Evolutionary conservation across 116 monocot species (phyloP), one percentile per base, ranked within the genome.

Genomic region (Posidonia oceanica): DNA sequence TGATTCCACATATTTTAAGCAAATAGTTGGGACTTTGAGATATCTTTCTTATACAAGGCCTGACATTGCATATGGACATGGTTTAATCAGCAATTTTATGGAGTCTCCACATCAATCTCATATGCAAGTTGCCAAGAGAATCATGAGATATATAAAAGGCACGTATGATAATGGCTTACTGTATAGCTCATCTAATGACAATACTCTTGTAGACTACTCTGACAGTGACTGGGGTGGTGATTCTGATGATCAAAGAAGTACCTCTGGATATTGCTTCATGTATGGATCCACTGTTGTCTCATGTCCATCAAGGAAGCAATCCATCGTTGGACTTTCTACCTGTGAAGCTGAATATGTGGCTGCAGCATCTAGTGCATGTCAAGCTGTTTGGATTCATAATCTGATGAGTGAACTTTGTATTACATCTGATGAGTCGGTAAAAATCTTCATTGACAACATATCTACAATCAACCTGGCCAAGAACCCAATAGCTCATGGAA

Each of bases 191-290:
- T 1, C 12, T 37, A 39, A 36, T n/a, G 21, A 62, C 12, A 6
- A 15, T 16, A 21, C 44, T 2, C 5, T 62, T 14, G 23, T 61
- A 44, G 61, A 44, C 17, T 72, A 62, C 44, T 48, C 51, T 13
- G 62, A 72, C 51, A 72, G 62, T 72, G 72, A 72, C 48, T 74
- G 55, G 53, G 12, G 12, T 4, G 53, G 64, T n/a, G 73, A 74
- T 39, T 8, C 36, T 13, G 65, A 63, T 16, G 21, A 41, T 54
- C 1, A 0, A 10, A 74, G 65, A 57, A 74, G 14, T n/a, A 74
- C 21, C 2, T 52, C 0, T 39, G n/a, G 66, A 13, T 74, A 66
- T 74, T 53, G 66, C 12, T 66, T 74, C 21, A 56, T 52, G 40
- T 14, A 21, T 65, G 64, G 73, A 22, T 14, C 29, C 29, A 71